Conservation (phyloP, 768 basidiomycete genomes). For the Amanita rimosa region DNA sequence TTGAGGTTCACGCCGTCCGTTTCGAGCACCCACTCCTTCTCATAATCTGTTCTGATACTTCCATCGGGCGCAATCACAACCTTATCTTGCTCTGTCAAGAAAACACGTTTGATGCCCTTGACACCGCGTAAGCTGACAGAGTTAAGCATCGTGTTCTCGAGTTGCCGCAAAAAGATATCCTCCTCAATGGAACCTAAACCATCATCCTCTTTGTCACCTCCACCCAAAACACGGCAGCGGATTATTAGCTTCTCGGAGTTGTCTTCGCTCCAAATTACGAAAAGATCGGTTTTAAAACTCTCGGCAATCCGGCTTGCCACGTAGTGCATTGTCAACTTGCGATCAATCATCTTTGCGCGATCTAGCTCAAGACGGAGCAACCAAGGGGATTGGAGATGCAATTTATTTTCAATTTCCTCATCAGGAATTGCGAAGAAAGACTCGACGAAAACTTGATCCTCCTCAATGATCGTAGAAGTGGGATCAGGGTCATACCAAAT, state of each 20-base stretch:
- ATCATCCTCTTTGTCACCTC: conserved; percentile 79
- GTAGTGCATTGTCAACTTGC: conserved; percentile 90
- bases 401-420: conserved; percentile 85
- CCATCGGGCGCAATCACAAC: conserved; percentile 56
- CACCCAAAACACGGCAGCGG: conserved; percentile 86
- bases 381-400: conserved; percentile 94
- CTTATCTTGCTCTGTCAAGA: conserved; percentile 84
- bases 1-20: conserved; percentile 96
- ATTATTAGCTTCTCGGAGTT: conserved; percentile 96
- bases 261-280: conserved; percentile 98
- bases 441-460: conserved; percentile 91
- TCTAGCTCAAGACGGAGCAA: conserved; percentile 93
- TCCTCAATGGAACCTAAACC: conserved; percentile 70
- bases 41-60: conserved; percentile 45
- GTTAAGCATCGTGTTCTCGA: conserved; percentile 95
- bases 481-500: conserved; percentile 98
- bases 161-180: conserved; percentile 90
- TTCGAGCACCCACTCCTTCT: conserved; percentile 94
- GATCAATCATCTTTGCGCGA: conserved; percentile 95
- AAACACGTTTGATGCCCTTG: conserved; percentile 81
- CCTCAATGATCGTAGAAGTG: conserved; percentile 87
- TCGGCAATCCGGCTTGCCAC: conserved; percentile 91
- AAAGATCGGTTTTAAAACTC: conserved; percentile 91
- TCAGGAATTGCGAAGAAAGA: conserved; percentile 99
- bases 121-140: conserved; percentile 94